Percentiles rank a stretch among this genome's conserved stretches.
phyloP scores from a whole-genome alignment of 768 basidiomycete species.

The Sistotremastrum niveocremeum region DNA sequence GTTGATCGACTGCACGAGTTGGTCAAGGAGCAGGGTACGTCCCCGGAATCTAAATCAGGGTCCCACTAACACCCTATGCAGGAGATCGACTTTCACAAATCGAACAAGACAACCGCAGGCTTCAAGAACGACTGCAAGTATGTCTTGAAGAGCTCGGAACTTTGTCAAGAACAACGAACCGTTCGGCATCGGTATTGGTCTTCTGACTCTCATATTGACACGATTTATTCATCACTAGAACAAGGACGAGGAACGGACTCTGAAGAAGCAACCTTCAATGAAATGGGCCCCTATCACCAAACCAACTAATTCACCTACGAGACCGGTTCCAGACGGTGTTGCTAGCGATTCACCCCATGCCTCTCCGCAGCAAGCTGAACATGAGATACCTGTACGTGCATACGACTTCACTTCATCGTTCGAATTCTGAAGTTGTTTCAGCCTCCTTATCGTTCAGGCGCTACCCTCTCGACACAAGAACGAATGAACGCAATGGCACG shows the following conservation, averaged over 20 bases:
- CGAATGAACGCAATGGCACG: not conserved
- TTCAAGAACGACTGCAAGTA: constrained; percentile 47
- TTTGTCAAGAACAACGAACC: not conserved
- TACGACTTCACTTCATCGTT: not conserved
- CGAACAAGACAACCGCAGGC: constrained; percentile 65
- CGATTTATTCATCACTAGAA: constrained; percentile 7
- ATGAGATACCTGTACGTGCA: constrained; percentile 29
- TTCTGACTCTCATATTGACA: constrained; percentile 3
- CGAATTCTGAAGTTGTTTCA: not conserved
- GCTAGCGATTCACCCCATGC: constrained; percentile 55
- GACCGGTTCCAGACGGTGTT: constrained; percentile 33
- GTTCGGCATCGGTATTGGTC: too few relatives aligned
- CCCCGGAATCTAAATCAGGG: not conserved
- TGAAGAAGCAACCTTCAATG: constrained; percentile 68
- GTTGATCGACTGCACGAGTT: constrained; percentile 54
- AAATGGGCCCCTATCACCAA: constrained; percentile 81
- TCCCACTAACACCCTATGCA: constrained; percentile 15
- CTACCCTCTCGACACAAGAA: not conserved
- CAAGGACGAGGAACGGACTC: constrained; percentile 25
- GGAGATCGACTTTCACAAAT: constrained; percentile 54
- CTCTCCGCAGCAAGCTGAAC: constrained; percentile 67
- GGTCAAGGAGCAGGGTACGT: constrained; percentile 62
- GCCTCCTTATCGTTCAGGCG: not conserved
- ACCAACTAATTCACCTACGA: constrained; percentile 70
- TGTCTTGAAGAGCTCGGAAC: constrained; percentile 45